Conservation (phyloP, 257 asterid genomes). For the Nyctanthes arbortristis region DNA sequence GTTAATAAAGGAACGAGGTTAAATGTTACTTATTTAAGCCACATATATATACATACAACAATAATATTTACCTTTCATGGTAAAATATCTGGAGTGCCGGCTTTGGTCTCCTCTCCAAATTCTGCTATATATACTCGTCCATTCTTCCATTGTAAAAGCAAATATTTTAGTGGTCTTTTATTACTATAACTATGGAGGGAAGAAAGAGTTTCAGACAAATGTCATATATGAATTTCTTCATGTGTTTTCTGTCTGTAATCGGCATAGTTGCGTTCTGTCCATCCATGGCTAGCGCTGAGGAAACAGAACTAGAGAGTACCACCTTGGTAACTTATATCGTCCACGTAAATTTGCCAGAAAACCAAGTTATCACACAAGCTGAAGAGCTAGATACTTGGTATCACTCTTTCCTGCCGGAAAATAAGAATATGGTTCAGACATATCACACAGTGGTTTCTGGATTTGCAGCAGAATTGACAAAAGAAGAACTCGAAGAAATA, state of each 20-base stretch:
- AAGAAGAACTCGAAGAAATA: constrained; percentile 32
- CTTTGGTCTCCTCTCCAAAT: not conserved
- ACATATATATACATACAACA: not conserved
- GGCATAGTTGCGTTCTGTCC: not conserved
- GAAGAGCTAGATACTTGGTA: constrained; percentile 27
- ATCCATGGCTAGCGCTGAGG: not conserved
- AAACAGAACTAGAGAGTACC: not conserved
- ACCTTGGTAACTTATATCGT: constrained; percentile 40
- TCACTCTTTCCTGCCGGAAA: constrained; percentile 35
- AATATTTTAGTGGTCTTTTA: not conserved
- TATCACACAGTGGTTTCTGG: constrained; percentile 41
- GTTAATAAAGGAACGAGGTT: not conserved
- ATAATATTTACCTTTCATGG: not conserved
- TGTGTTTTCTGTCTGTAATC: not conserved
- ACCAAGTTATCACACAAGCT: constrained; percentile 9
- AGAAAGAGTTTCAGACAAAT: not conserved
- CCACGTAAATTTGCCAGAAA: constrained; percentile 30
- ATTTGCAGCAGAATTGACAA: constrained; percentile 42
- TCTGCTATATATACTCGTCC: not conserved
- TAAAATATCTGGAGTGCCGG: not conserved
- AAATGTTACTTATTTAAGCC: too few species aligned
- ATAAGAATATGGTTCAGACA: constrained; percentile 26
- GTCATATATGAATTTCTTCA: not conserved
- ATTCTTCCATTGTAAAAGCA: not conserved
- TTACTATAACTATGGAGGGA: constrained; percentile 11